A percentile compares a stretch with the other conserved stretches of the same genome.
These are phyloP conservation scores for Rubia balearica DNA, from an alignment of 305 asterid genomes.

Conservation along the genomic window DNA sequence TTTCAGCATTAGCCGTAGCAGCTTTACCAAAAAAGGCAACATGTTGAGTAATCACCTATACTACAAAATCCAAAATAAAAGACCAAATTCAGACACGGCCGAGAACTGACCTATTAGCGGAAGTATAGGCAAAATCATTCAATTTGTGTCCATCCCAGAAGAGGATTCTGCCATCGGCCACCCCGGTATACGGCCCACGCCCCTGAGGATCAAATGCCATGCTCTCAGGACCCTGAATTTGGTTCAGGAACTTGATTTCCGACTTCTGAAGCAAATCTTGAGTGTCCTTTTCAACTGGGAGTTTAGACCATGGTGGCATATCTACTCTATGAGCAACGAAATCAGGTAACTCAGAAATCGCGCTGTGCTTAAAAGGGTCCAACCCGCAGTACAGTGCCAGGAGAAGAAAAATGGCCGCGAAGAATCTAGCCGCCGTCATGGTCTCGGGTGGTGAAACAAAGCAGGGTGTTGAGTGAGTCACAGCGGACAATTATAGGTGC, in stretches of 20 bases:
- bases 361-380: conserved; percentile 70
- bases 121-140: conserved; percentile 84
- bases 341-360: conserved; percentile 57
- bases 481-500: not conserved
- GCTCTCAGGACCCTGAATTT: conserved; percentile 87
- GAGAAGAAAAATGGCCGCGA: conserved; percentile 42
- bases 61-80: not conserved
- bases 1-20: not conserved
- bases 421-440: conserved; percentile 37
- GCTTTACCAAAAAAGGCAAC: not conserved
- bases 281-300: conserved; percentile 55
- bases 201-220: conserved; percentile 77
- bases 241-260: conserved; percentile 65
- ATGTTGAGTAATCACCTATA: not conserved
- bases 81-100: not conserved
- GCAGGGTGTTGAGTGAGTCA: not conserved
- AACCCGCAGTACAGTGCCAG: conserved; percentile 75
- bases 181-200: conserved; percentile 85
- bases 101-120: conserved; percentile 60
- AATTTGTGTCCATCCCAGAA: conserved; percentile 81
- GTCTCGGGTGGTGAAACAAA: conserved; percentile 12
- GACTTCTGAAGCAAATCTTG: conserved; percentile 68
- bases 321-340: conserved; percentile 57
- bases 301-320: conserved; percentile 57
- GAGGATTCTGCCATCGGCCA: conserved; percentile 80